A percentile compares a stretch with the other conserved stretches of the same genome.
phyloP scores from a whole-genome alignment of 352 stramenopile genomes.

The Phytopythium sindhum region DNA sequence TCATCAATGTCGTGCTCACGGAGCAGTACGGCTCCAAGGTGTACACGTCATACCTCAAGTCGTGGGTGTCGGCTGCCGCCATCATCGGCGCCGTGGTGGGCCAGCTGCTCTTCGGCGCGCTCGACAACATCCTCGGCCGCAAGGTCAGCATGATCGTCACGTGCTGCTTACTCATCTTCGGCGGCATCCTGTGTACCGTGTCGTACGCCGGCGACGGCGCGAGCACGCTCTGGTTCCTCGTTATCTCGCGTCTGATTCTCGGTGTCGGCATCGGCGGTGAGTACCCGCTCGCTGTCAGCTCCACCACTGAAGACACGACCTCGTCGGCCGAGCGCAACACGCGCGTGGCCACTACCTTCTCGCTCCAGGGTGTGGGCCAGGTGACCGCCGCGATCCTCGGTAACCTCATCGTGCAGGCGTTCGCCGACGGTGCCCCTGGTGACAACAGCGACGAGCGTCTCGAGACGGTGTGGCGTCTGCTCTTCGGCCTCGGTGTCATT shows the following conservation, averaged over 20 bases:
- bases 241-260: slow-evolving; percentile 31
- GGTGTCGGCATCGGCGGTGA: slow-evolving; percentile 41
- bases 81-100: slow-evolving; percentile 52
- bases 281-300: slow-evolving; percentile 29
- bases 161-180: slow-evolving; percentile 43
- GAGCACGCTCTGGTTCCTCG: slow-evolving; percentile 37
- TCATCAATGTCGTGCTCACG: too few relatives aligned
- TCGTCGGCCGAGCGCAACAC: slow-evolving; percentile 23
- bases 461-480: slow-evolving; percentile 57
- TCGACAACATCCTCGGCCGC: slow-evolving; percentile 50
- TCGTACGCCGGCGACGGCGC: slow-evolving; percentile 24
- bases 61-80: slow-evolving; percentile 43
- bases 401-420: slow-evolving; percentile 47
- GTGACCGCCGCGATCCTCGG: slow-evolving; percentile 50
- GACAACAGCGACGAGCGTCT: slow-evolving; percentile 36
- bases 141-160: slow-evolving; percentile 59
- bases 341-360: slow-evolving; percentile 35
- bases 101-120: slow-evolving; percentile 47
- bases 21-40: slow-evolving; percentile 53
- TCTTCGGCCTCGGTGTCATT: slow-evolving; percentile 64
- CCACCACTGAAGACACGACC: slow-evolving; percentile 33
- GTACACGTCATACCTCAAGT: slow-evolving; percentile 60
- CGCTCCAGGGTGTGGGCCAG: slow-evolving; percentile 37
- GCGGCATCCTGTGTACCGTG: slow-evolving; percentile 37
- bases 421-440: slow-evolving; percentile 32